phyloP scores from a whole-genome alignment of 163 green algal species.

The Prototheca wickerhamii region DNA sequence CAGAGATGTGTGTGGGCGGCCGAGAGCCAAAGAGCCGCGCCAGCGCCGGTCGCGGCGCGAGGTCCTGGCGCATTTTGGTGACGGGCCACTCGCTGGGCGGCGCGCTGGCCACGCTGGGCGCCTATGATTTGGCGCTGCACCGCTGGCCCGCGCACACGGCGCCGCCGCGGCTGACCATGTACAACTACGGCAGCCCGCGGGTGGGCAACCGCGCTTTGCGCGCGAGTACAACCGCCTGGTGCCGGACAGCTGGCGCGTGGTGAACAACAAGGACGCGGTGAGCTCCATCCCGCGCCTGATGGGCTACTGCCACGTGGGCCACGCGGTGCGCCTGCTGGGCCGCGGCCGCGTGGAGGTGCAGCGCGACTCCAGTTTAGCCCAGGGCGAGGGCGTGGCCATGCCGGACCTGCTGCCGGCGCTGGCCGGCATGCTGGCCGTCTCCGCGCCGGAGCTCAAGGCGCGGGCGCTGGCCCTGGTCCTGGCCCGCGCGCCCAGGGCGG shows the following conservation, averaged over 20 bases:
- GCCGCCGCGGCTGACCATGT: conserved; percentile 38
- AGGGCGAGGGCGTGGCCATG: conserved; percentile 10
- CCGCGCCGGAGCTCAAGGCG: not conserved
- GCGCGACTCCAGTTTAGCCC: conserved; percentile 4
- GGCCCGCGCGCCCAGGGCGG: no score
- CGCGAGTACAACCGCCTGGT: conserved; percentile 48
- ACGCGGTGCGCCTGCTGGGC: conserved; percentile 9
- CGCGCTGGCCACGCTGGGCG: conserved; percentile 68
- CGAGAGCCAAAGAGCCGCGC: not conserved
- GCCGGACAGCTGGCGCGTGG: conserved; percentile 52
- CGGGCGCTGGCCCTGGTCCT: no score
- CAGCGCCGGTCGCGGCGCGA: not conserved
- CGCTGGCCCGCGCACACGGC: not conserved
- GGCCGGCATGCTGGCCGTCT: not conserved
- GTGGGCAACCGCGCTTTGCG: conserved; percentile 61
- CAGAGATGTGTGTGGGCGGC: conserved; percentile 16
- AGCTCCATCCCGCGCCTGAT: conserved; percentile 18
- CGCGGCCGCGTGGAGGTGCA: conserved; percentile 14
- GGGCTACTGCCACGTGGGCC: conserved; percentile 24
- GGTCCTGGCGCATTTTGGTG: conserved; percentile 48
- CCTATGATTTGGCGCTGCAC: conserved; percentile 52
- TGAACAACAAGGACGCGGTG: conserved; percentile 58
- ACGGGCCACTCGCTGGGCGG: conserved; percentile 80
- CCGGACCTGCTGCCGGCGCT: conserved; percentile 1
- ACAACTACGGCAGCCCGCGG: conserved; percentile 64